Evolutionary conservation across 352 stramenopile genomes (phyloP), one percentile per base, ranked within the genome.

Genomic region (Pythium periplocum): DNA sequence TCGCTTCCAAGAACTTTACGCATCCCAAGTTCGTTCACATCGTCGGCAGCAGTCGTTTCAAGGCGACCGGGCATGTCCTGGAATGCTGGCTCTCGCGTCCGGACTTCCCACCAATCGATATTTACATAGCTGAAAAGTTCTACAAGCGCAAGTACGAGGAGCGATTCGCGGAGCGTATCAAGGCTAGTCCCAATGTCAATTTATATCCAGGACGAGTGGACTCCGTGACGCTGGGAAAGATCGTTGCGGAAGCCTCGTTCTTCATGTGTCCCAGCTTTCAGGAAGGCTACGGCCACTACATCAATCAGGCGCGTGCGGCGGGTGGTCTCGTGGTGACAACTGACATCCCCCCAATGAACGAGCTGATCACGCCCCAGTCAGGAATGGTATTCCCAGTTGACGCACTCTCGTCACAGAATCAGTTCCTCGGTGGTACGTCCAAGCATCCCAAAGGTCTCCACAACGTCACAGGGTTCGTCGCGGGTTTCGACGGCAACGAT

Each of bases 261-360:
- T 83, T 87, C 46, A 56, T 89, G 58, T 89, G 78, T 43, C 64
- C 78, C 26, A 89, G 78, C 48, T 26, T 62, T n/a, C 62, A 73
- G 48, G 78, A 89, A 57, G 75, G 78, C 8, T 89, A 81, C 43
- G 78, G 77, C 9, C 77, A 85, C 62, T 87, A 87, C 56, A 85
- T 85, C 51, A 87, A 87, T 60, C 77, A 87, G 37, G 77, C 74
- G n/a, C 69, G 73, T 5, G 69, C 73, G 6, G 65, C 64, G 9
- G 62, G 69, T 9, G 74, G 54, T 0, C 48, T 85, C 4, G 72
- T 87, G n/a, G 32, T 87, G 12, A 69, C 73, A 2, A 78, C 76
- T 0, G 66, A 85, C 46, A 51, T 78, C 26, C 69, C 73, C 9
- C 74, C 76, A 0, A 87, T 87, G 76, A 87, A 82, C 54, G 75